Conservation (phyloP, 148 eudicot species). For the Rhododendron kiyosumense region DNA sequence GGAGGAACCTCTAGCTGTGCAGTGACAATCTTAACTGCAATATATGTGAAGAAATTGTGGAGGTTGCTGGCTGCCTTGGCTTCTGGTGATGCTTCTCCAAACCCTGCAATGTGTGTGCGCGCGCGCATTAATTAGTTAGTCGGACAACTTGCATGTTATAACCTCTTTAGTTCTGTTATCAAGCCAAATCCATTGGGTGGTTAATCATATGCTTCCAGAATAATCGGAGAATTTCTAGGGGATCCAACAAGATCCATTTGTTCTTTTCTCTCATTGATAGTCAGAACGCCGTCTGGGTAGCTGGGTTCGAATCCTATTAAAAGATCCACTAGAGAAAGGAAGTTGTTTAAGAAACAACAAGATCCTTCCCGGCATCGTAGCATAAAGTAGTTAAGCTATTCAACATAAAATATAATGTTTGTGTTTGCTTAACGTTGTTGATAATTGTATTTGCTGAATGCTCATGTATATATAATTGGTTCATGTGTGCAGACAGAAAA, state of each 20-base stretch:
- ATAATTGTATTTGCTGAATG: neutral
- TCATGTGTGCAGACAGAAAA: neutral
- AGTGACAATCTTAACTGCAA: constrained; percentile 75
- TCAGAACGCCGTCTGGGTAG: neutral
- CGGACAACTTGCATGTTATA: neutral
- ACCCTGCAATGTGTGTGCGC: constrained; percentile 42
- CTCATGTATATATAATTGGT: neutral
- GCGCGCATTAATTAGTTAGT: neutral
- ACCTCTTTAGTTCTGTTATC: neutral
- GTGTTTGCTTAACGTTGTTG: neutral
- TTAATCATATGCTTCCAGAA: neutral
- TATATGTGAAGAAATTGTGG: constrained; percentile 76
- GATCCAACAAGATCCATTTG: neutral
- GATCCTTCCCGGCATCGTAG: neutral
- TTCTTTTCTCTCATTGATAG: neutral
- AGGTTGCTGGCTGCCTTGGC: constrained; percentile 77
- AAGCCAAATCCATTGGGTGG: neutral
- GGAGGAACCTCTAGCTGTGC: constrained; percentile 79
- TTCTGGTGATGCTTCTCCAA: constrained; percentile 94
- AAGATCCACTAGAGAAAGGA: neutral
- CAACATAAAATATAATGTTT: neutral
- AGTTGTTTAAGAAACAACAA: neutral
- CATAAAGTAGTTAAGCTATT: neutral
- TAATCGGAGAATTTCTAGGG: neutral
- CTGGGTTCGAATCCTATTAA: neutral